These are phyloP conservation scores for Oryza longistaminata DNA, from an alignment of 176 grass and related monocot genomes.

Conservation along the genomic window DNA sequence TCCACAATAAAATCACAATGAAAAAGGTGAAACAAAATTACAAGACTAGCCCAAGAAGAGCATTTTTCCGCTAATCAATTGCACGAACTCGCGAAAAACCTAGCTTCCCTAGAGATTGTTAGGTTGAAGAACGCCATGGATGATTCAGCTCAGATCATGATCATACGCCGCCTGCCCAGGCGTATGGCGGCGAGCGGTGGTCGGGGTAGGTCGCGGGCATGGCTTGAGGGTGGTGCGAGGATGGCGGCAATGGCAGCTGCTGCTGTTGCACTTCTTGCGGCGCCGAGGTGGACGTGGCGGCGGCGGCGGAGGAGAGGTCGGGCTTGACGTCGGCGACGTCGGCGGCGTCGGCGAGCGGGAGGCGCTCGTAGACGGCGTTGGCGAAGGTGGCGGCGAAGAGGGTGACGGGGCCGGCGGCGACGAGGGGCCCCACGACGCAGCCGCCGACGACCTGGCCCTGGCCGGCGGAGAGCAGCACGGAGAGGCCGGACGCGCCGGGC, in stretches of 20 bases:
- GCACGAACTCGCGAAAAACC: constrained; percentile 36
- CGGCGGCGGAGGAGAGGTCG: constrained; percentile 21
- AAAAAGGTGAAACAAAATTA: constrained; percentile 38
- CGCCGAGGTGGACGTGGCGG: not conserved
- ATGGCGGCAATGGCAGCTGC: not conserved
- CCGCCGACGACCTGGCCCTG: constrained; percentile 60
- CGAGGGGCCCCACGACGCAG: constrained; percentile 46
- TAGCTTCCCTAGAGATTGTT: constrained; percentile 49
- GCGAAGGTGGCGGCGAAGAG: constrained; percentile 58
- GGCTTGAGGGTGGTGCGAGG: constrained; percentile 9
- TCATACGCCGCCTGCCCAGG: constrained; percentile 45
- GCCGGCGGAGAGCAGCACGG: constrained; percentile 45
- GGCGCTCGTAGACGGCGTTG: constrained; percentile 67
- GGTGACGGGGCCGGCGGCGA: constrained; percentile 42
- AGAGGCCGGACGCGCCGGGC: constrained; percentile 44
- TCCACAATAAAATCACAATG: constrained; percentile 28
- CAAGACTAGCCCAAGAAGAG: constrained; percentile 33
- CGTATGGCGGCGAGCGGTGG: constrained; percentile 51
- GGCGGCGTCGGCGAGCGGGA: constrained; percentile 44
- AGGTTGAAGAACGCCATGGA: constrained; percentile 44
- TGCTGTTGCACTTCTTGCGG: constrained; percentile 24
- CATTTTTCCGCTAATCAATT: constrained; percentile 30
- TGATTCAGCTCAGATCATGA: not conserved
- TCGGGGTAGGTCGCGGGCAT: constrained; percentile 30
- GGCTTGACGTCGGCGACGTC: constrained; percentile 46